Conservation (phyloP, 1,284 basidiomycete genomes). For the Boletellus deceptivus region DNA sequence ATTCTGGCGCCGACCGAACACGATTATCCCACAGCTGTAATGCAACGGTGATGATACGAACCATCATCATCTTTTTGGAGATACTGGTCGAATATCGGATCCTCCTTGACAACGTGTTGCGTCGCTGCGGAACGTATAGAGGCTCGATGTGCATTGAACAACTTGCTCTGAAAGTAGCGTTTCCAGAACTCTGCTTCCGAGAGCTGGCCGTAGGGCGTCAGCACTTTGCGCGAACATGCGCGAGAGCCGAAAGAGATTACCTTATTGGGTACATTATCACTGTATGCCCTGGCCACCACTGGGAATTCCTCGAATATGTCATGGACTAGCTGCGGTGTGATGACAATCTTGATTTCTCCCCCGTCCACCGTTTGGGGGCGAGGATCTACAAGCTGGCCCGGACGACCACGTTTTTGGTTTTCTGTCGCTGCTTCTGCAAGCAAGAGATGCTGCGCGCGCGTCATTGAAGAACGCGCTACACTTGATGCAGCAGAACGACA, state of each 20-base stretch:
- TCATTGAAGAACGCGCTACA: not conserved
- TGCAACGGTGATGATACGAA: constrained; percentile 33
- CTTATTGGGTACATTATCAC: constrained; percentile 87
- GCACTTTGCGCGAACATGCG: not conserved
- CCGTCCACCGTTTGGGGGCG: constrained; percentile 77
- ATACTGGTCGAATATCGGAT: constrained; percentile 95
- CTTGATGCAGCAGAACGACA: not conserved
- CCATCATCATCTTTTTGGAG: constrained; percentile 94
- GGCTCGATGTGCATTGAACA: constrained; percentile 93
- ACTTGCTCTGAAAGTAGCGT: constrained; percentile 91
- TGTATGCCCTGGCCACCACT: constrained; percentile 88
- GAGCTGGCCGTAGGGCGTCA: constrained; percentile 48
- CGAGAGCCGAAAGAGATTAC: constrained; percentile 38
- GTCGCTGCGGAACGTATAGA: constrained; percentile 84
- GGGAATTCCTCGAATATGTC: constrained; percentile 99
- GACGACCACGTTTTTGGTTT: constrained; percentile 77
- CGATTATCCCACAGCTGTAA: not conserved
- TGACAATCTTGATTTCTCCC: constrained; percentile 85
- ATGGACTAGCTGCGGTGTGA: constrained; percentile 90
- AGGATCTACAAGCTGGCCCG: constrained; percentile 87
- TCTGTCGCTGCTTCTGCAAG: constrained; percentile 69
- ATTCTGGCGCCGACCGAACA: constrained; percentile 44
- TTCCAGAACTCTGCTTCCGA: constrained; percentile 94
- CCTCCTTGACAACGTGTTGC: constrained; percentile 85
- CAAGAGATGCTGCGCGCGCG: constrained; percentile 55